These are phyloP conservation scores for Lachnellula suecica DNA, from an alignment of 2,329 filamentous ascomycete genomes.

Conservation along the genomic window DNA sequence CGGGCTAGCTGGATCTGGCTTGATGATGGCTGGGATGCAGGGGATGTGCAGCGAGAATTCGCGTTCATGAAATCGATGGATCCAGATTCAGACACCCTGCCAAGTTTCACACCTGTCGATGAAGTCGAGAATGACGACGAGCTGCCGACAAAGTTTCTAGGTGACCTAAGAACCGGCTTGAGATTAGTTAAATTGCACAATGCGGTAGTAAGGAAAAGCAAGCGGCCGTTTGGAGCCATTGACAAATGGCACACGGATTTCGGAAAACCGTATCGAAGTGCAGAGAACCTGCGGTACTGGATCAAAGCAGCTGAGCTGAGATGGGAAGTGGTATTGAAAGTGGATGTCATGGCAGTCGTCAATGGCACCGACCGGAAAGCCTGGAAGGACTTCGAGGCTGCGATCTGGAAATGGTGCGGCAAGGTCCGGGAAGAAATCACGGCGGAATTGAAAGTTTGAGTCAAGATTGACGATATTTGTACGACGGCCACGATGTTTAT, in stretches of 20 bases:
- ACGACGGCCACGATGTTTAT: conserved; percentile 11
- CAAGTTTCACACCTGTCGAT: conserved; percentile 64
- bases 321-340: conserved; percentile 81
- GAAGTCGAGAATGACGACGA: conserved; percentile 35
- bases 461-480: conserved; percentile 1
- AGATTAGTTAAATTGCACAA: conserved; percentile 88
- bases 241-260: conserved; percentile 89
- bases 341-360: conserved; percentile 86
- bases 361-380: conserved; percentile 66
- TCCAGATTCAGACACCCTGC: conserved; percentile 57
- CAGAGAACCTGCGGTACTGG: conserved; percentile 95
- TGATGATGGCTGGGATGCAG: conserved; percentile 71
- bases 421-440: conserved; percentile 82
- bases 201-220: conserved; percentile 78
- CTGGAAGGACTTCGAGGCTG: conserved; percentile 82
- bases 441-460: conserved; percentile 52
- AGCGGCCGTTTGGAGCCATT: conserved; percentile 85
- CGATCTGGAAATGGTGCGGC: conserved; percentile 79
- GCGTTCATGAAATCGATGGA: conserved; percentile 80
- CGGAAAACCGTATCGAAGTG: conserved; percentile 87
- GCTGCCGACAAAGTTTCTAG: conserved; percentile 73
- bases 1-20: conserved; percentile 80
- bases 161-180: conserved; percentile 73
- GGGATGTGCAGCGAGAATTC: conserved; percentile 75
- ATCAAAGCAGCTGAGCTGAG: conserved; percentile 91